Percentiles rank a stretch among this genome's conserved stretches.
These are phyloP conservation scores for Angomonas ambiguus DNA, from an alignment of 208 protist species.

Conservation along the genomic window DNA sequence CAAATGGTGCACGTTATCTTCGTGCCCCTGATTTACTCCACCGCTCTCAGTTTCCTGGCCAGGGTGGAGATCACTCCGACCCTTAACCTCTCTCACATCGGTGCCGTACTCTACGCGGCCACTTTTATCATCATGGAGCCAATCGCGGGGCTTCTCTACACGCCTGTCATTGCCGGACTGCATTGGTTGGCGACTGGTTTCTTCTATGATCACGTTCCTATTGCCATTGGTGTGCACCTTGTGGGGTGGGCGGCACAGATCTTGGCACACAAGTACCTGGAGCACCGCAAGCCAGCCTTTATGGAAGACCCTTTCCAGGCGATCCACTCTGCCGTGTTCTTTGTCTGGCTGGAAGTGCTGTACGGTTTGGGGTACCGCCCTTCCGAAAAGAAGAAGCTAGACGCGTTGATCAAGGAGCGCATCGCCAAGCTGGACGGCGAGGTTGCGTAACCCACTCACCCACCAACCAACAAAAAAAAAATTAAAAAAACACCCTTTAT, in stretches of 20 bases:
- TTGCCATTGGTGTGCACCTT: slow-evolving; percentile 37
- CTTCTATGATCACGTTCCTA: slow-evolving; percentile 17
- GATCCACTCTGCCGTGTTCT: slow-evolving; percentile 55
- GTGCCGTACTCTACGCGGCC: slow-evolving; percentile 35
- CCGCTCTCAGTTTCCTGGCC: slow-evolving; percentile 42
- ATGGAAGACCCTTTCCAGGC: slow-evolving; percentile 72
- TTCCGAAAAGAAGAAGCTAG: slow-evolving; percentile 40
- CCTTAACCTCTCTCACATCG: slow-evolving; percentile 46
- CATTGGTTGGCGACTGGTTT: slow-evolving; percentile 28
- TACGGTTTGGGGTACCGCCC: slow-evolving; percentile 67
- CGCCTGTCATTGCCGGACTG: slow-evolving; percentile 35
- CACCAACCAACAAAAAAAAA: not conserved
- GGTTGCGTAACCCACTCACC: not conserved
- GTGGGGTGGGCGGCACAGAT: slow-evolving; percentile 59
- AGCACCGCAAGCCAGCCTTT: slow-evolving; percentile 62
- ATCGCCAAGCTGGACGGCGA: slow-evolving; percentile 26
- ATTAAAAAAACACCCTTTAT: not conserved
- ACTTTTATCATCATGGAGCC: slow-evolving; percentile 66
- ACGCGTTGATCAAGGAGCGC: slow-evolving; percentile 25
- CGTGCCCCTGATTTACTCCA: slow-evolving; percentile 71
- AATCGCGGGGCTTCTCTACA: slow-evolving; percentile 43
- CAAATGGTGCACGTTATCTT: slow-evolving; percentile 73
- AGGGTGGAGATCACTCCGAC: slow-evolving; percentile 23
- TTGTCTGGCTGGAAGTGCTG: slow-evolving; percentile 76
- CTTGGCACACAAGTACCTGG: slow-evolving; percentile 45